Base-by-base conservation (phyloP, 495 filamentous ascomycete species). In the Cetradonia linearis region DNA sequence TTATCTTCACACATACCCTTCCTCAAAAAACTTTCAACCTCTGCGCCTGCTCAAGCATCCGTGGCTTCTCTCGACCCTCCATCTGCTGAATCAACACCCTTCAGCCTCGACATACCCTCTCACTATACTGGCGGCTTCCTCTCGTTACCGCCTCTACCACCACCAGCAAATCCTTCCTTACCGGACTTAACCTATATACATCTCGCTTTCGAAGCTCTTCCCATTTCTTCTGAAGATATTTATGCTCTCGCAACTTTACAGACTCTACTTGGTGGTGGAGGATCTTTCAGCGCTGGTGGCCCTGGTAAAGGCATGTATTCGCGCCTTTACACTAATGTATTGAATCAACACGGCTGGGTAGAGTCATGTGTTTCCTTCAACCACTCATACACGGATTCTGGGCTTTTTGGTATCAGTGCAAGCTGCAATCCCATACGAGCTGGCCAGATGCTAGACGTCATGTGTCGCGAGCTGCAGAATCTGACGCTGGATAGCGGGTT, bases 221-320 rank as follows among this genome's bases (percentile, higher is more conserved):
- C 91, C 49, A 95, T 97, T 67, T 83, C 82, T 36, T 89, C 86
- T 36, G 82, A 86, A 3, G 93, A 97, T 68, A 95, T 99, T 66
- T 99, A 96, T 70, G 92, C 93, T 42, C 82, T 96, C 30, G 93
- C 93, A 28, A 95, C 91, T n/a, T 78, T 99, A 0, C 94, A 96
- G 70, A 96, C 89, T 4, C 86, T 99, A 36, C 86, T 99, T 28
- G 93, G 93, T 47, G 93, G 93, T 8, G 93, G 93, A 57, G 94
- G 94, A 18, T 95, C 90, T 58, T 99, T 99, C 76, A 91, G 86
- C n/a, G 93, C 93, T 44, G 93, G 93, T 64, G 93, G 93, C 3
- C 93, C 93, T 23, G 93, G 93, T 52, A 99, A 99, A 76, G 93
- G 93, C 62, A 97, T 98, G 93, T 97, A 96, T 76, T 92, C 88